A percentile compares a stretch with the other conserved stretches of the same genome.
These are phyloP conservation scores for Trifolium repens DNA, from an alignment of 306 rosid species.

Conservation along the genomic window DNA sequence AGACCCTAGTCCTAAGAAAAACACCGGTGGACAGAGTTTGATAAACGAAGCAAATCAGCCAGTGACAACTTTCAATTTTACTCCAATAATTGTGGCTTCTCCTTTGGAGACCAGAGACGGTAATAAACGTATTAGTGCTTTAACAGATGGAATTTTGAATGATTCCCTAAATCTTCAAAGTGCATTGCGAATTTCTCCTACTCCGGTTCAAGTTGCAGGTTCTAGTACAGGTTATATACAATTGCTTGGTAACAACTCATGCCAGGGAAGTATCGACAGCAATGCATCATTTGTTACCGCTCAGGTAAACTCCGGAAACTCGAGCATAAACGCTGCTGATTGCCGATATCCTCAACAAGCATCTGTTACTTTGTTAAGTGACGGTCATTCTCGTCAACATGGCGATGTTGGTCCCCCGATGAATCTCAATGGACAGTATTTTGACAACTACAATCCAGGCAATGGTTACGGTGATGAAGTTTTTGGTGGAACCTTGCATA, in stretches of 20 bases:
- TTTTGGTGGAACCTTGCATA: conserved; percentile 46
- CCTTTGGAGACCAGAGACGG: conserved; percentile 49
- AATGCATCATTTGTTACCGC: conserved; percentile 49
- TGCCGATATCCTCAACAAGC: conserved; percentile 42
- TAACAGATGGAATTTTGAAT: conserved; percentile 48
- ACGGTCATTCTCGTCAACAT: conserved; percentile 40
- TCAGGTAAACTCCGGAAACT: conserved; percentile 48
- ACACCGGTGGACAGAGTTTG: conserved; percentile 46
- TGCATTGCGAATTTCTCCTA: conserved; percentile 49
- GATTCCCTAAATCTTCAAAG: conserved; percentile 47
- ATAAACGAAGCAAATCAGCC: conserved; percentile 53
- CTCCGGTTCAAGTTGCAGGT: conserved; percentile 49
- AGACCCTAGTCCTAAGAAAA: conserved; percentile 55
- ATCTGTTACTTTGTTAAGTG: conserved; percentile 40
- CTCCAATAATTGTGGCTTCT: conserved; percentile 37
- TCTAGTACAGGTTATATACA: conserved; percentile 50
- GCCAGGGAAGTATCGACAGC: conserved; percentile 54
- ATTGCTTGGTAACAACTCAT: conserved; percentile 50
- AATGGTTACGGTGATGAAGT: conserved; percentile 43
- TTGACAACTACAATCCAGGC: conserved; percentile 41
- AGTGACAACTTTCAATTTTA: conserved; percentile 43
- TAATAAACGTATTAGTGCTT: conserved; percentile 33
- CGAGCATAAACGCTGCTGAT: conserved; percentile 38
- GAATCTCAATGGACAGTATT: conserved; percentile 43
- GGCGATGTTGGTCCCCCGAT: conserved; percentile 38